phyloP scores from a whole-genome alignment of 163 green algal species.

The Volvox carteri region DNA sequence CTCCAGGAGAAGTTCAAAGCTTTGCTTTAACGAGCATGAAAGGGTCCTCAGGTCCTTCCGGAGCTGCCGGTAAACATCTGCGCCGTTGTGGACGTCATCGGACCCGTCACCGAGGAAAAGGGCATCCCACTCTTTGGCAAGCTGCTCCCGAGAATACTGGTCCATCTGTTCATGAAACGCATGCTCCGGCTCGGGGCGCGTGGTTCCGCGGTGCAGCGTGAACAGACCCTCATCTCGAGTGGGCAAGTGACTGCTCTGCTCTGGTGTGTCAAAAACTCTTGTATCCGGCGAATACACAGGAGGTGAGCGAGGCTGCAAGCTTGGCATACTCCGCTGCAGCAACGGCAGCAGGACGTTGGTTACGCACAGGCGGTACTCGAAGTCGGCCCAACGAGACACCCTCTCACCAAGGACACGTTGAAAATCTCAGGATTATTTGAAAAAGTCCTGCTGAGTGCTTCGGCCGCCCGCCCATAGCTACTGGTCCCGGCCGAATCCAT shows the following conservation, averaged over 20 bases:
- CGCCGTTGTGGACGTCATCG: constrained; percentile 9
- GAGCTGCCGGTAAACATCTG: constrained; percentile 11
- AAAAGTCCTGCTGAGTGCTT: constrained; percentile 8
- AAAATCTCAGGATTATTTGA: constrained; percentile 7
- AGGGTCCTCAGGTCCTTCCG: constrained; percentile 36
- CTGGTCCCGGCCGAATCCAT: neutral
- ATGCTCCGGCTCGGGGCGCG: neutral
- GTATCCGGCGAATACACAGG: constrained; percentile 1
- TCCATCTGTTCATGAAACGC: constrained; percentile 35
- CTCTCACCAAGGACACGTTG: neutral
- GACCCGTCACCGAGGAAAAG: constrained; percentile 9
- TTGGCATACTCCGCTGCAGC: neutral
- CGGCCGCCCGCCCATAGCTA: neutral
- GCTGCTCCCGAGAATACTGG: neutral
- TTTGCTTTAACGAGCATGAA: constrained; percentile 32
- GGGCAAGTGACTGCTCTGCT: neutral
- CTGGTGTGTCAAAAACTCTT: constrained; percentile 9
- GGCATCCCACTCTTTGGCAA: constrained; percentile 27
- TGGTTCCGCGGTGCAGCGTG: neutral
- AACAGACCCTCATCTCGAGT: neutral
- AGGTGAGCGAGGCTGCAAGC: neutral
- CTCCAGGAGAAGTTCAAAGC: constrained; percentile 35
- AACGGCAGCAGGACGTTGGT: neutral
- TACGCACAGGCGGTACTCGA: neutral
- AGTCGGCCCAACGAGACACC: neutral